phyloP scores from a whole-genome alignment of 306 rosid species.

The peach (Prunus persica) region Prunus_persica_NCBIv2 NC_034013.1:15111501-15112000 shows the following conservation, averaged over 20 bases:
- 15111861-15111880: not conserved
- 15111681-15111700: not conserved
- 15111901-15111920: not conserved
- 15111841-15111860: not conserved
- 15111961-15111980: constrained; percentile 53
- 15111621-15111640: no score
- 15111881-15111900: not conserved
- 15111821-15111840: not conserved
- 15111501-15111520: no score
- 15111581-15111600: no score
- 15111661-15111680: not conserved
- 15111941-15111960: constrained; percentile 18
- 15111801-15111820: constrained; percentile 62
- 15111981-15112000: constrained; percentile 87
- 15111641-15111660: no score
- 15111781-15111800: constrained; percentile 77
- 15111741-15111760: constrained; percentile 73
- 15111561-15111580: no score
- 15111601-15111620: no score
- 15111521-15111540: no score
- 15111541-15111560: no score
- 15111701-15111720: constrained; percentile 45
- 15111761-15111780: constrained; percentile 59
- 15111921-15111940: not conserved
- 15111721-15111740: constrained; percentile 66